These are phyloP conservation scores for Pestalotiopsis sp. DNA, from an alignment of 2,329 filamentous ascomycete species.

Conservation along the genomic window DNA sequence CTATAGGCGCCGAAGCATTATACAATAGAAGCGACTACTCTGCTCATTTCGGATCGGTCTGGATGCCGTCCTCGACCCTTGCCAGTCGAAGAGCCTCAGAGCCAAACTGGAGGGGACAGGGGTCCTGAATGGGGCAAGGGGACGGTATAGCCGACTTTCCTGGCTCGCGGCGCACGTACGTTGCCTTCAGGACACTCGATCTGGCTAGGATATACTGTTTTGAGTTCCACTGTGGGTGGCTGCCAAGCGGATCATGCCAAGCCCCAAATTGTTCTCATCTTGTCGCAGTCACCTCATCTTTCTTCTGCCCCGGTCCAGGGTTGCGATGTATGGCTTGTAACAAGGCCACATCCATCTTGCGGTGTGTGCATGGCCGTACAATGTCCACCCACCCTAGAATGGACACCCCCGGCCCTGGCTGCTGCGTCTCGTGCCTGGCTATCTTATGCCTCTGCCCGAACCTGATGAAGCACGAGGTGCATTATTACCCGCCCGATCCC, in stretches of 20 bases:
- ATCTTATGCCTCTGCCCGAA: conserved; percentile 14
- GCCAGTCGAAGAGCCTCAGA: neutral
- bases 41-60: conserved; percentile 3
- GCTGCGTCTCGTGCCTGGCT: conserved; percentile 11
- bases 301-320: conserved; percentile 16
- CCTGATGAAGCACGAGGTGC: conserved; percentile 22
- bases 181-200: conserved; percentile 14
- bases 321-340: conserved; percentile 34
- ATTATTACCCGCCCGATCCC: conserved; percentile 33
- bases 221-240: conserved; percentile 27
- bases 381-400: neutral
- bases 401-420: conserved; percentile 29
- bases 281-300: conserved; percentile 34
- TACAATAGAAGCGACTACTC: conserved; percentile 8
- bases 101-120: neutral
- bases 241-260: conserved; percentile 33
- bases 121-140: neutral
- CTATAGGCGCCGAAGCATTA: neutral
- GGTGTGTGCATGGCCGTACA: conserved; percentile 24
- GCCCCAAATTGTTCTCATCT: conserved; percentile 32
- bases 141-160: neutral
- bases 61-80: conserved; percentile 5
- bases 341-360: conserved; percentile 34
- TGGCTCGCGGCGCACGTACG: conserved; percentile 10
- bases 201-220: conserved; percentile 23